Percentiles rank a stretch among this genome's conserved stretches.
Evolutionary conservation across 139 green algal genomes (phyloP).

Genomic region (Closterium sp.): DNA sequence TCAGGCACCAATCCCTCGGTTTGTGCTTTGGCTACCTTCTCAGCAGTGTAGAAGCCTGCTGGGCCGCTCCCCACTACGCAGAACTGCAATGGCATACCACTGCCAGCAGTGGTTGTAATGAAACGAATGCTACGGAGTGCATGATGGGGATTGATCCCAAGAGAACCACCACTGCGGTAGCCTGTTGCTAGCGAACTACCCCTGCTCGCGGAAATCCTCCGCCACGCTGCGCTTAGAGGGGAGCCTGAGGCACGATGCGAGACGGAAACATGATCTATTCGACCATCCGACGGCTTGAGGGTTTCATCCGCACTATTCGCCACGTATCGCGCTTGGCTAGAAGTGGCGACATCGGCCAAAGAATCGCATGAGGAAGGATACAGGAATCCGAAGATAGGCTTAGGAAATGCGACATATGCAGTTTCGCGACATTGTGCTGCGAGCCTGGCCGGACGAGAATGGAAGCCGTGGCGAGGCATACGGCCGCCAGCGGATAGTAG

Average conservation of each 20-base stretch:
- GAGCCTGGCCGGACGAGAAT: not conserved
- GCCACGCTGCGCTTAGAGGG: not conserved
- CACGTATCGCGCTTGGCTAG: not conserved
- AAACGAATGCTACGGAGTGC: not conserved
- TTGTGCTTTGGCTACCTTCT: slow-evolving; percentile 35
- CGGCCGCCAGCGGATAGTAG: not conserved
- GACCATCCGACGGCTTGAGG: not conserved
- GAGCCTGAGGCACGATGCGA: not conserved
- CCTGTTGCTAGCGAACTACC: not conserved
- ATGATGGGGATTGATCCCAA: not conserved
- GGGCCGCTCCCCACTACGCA: slow-evolving; percentile 47
- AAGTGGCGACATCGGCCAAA: not conserved
- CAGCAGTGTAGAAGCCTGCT: slow-evolving; percentile 49
- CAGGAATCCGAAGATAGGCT: not conserved
- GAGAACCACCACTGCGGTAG: not conserved
- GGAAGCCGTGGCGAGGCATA: not conserved
- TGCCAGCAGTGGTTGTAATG: not conserved
- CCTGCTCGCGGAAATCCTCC: not conserved
- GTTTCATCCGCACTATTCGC: not conserved
- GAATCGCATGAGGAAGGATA: not conserved
- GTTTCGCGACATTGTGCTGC: not conserved
- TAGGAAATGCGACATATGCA: not conserved
- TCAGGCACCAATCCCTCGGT: too few relatives aligned
- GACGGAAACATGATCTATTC: not conserved
- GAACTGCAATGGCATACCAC: slow-evolving; percentile 19